phyloP scores from a whole-genome alignment of 306 rosid genomes.

The Cucurbita pepo region DNA sequence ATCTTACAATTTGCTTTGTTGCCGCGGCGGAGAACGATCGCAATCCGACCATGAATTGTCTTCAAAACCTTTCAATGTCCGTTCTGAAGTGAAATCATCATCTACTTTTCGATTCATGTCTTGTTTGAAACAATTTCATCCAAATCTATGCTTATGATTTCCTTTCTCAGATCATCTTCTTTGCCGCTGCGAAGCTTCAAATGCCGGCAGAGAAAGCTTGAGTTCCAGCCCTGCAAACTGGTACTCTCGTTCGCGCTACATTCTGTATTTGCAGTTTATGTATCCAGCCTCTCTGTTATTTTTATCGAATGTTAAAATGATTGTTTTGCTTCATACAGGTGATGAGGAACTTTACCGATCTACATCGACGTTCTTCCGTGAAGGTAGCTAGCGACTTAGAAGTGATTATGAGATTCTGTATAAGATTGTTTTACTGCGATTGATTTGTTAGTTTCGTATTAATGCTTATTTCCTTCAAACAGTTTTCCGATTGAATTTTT shows the following conservation, averaged over 20 bases:
- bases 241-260: slow-evolving; percentile 19
- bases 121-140: neutral
- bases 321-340: slow-evolving; percentile 19
- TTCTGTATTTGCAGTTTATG: neutral
- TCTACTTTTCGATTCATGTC: neutral
- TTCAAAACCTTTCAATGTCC: slow-evolving; percentile 46
- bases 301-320: neutral
- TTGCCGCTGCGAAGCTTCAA: slow-evolving; percentile 25
- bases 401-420: neutral
- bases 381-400: slow-evolving; percentile 29
- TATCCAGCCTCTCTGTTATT: neutral
- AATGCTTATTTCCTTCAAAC: neutral
- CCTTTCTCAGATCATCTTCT: slow-evolving; percentile 33
- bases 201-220: slow-evolving; percentile 19
- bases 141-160: neutral
- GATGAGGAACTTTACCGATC: slow-evolving; percentile 18
- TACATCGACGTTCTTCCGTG: slow-evolving; percentile 28
- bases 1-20: neutral
- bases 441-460: neutral
- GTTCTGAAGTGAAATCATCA: neutral
- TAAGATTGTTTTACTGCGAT: neutral
- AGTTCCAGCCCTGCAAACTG: slow-evolving; percentile 13
- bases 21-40: neutral
- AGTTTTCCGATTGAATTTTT: neutral
- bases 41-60: slow-evolving; percentile 36